Evolutionary conservation across 2,329 filamentous ascomycete genomes (phyloP).

Genomic region (Fusarium nygamai): DNA sequence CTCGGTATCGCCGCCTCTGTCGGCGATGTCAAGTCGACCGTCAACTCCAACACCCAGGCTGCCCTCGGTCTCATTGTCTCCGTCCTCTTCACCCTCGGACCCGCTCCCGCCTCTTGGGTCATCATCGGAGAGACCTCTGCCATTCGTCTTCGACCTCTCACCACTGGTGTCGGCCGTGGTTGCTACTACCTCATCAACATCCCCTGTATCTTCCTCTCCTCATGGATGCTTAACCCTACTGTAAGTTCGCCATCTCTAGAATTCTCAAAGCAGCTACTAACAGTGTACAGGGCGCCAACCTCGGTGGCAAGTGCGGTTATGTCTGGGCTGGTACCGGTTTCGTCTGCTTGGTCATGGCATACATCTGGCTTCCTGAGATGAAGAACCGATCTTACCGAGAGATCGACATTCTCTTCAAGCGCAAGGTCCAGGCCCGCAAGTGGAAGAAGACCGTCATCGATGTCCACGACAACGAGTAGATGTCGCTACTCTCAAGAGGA

Average conservation of each 20-base stretch:
- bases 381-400: conserved; percentile 68
- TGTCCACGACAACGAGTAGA: conserved; percentile 70
- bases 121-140: conserved; percentile 75
- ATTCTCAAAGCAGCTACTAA: conserved; percentile 34
- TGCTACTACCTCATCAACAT: conserved; percentile 73
- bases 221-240: conserved; percentile 68
- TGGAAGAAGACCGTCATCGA: conserved; percentile 66
- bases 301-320: conserved; percentile 67
- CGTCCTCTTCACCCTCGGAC: conserved; percentile 70
- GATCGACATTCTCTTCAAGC: conserved; percentile 69
- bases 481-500: neutral
- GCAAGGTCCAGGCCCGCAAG: conserved; percentile 62
- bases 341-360: conserved; percentile 62
- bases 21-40: conserved; percentile 46
- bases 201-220: conserved; percentile 71
- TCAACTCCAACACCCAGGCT: conserved; percentile 64
- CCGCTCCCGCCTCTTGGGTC: conserved; percentile 72
- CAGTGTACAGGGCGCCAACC: conserved; percentile 49
- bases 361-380: conserved; percentile 64
- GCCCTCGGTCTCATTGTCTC: conserved; percentile 72
- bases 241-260: conserved; percentile 41
- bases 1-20: conserved; percentile 69
- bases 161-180: conserved; percentile 71
- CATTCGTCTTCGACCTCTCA: conserved; percentile 71
- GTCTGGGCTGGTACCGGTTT: conserved; percentile 68